These are phyloP conservation scores for Berberis thunbergii DNA, from an alignment of 164 flowering plant species.

Conservation along the genomic window DNA sequence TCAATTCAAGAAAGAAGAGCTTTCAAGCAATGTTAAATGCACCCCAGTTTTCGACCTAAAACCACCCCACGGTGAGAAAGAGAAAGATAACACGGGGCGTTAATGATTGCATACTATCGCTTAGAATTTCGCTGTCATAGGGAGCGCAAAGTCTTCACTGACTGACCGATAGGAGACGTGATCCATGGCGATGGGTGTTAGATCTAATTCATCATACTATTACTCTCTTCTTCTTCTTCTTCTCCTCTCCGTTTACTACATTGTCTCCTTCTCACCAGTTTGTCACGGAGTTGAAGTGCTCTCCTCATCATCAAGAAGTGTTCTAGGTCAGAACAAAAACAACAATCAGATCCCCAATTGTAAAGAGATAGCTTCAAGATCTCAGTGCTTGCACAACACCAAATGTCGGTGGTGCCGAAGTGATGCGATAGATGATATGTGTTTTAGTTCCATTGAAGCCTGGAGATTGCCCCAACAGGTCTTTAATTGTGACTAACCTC, in stretches of 20 bases:
- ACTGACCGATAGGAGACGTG: too few species aligned
- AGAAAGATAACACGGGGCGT: too few species aligned
- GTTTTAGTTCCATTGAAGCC: conserved; percentile 49
- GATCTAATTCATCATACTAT: not conserved
- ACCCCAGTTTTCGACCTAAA: too few species aligned
- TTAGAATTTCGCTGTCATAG: too few species aligned
- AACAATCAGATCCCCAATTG: conserved; percentile 23
- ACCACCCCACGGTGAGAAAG: too few species aligned
- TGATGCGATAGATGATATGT: conserved; percentile 50
- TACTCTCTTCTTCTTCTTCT: not conserved
- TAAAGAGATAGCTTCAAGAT: conserved; percentile 23
- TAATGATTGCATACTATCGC: too few species aligned
- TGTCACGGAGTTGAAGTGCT: not conserved
- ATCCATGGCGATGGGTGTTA: not conserved
- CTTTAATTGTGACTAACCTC: conserved; percentile 38
- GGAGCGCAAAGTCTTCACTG: too few species aligned
- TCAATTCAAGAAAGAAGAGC: too few species aligned
- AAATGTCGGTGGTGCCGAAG: conserved; percentile 68
- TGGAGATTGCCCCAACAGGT: conserved; percentile 60
- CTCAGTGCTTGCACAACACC: conserved; percentile 33
- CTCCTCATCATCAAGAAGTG: not conserved
- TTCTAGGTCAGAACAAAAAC: not conserved
- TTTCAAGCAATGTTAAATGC: too few species aligned
- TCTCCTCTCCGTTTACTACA: not conserved
- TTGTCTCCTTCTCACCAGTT: not conserved